Conservation (phyloP, 805 yeast species). For the Kazachstania psychrophila region DNA sequence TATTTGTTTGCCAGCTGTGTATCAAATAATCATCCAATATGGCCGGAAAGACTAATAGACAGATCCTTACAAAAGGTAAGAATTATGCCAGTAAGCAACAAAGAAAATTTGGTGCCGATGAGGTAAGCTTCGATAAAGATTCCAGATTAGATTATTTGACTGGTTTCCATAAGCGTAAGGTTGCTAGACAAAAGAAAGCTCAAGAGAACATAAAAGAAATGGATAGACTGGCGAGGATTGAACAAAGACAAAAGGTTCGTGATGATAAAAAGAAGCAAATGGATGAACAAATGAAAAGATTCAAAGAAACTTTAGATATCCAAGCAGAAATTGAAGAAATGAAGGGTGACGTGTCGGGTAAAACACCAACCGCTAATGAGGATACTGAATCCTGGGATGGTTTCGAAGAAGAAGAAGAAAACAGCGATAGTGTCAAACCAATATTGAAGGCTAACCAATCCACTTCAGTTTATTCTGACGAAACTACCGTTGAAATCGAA, state of each 20-base stretch:
- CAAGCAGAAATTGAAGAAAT: conserved; percentile 19
- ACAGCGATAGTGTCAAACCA: conserved; percentile 20
- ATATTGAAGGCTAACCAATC: conserved; percentile 23
- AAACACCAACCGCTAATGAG: conserved; percentile 8
- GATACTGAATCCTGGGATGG: conserved; percentile 34
- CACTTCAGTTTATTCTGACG: conserved; percentile 28
- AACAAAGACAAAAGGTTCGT: conserved; percentile 53
- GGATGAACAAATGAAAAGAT: conserved; percentile 42
- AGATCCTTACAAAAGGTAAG: conserved; percentile 81
- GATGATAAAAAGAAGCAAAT: conserved; percentile 63
- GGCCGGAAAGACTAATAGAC: conserved; percentile 46
- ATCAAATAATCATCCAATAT: no score
- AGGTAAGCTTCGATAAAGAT: conserved; percentile 74
- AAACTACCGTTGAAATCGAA: conserved; percentile 40
- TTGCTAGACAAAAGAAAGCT: conserved; percentile 82
- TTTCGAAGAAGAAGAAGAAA: conserved; percentile 25
- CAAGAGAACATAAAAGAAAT: conserved; percentile 66
- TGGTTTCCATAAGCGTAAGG: conserved; percentile 90
- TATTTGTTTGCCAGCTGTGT: no score
- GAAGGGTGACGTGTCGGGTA: conserved; percentile 9
- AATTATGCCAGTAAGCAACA: conserved; percentile 62
- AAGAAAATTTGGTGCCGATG: conserved; percentile 63
- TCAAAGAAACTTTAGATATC: conserved; percentile 27
- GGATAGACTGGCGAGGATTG: conserved; percentile 60
- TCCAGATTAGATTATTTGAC: conserved; percentile 79